Evolutionary conservation across 441 rosid genomes (phyloP).

Genomic region (Adansonia madagascariensis): DNA sequence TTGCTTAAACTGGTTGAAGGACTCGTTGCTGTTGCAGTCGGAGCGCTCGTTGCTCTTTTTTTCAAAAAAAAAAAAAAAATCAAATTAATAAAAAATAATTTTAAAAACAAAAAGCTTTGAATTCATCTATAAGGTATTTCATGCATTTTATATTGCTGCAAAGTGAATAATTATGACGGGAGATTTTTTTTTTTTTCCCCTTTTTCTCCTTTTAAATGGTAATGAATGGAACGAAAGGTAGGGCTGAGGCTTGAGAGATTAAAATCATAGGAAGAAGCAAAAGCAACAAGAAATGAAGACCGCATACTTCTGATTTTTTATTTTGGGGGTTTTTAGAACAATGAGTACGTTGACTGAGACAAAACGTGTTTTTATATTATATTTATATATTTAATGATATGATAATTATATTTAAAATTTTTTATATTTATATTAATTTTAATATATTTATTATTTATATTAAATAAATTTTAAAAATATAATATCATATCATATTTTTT

Average conservation of each 20-base stretch:
- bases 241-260: slow-evolving; percentile 9
- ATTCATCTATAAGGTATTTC: not conserved
- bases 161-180: slow-evolving; percentile 20
- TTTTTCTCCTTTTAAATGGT: not conserved
- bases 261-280: slow-evolving; percentile 10
- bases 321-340: not conserved
- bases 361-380: too few relatives aligned
- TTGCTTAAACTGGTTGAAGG: slow-evolving; percentile 24
- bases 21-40: slow-evolving; percentile 5
- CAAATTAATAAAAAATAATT: too few relatives aligned
- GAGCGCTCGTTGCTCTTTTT: not conserved
- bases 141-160: not conserved
- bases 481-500: too few relatives aligned
- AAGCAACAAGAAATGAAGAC: not conserved
- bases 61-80: too few relatives aligned
- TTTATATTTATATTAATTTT: too few relatives aligned
- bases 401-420: too few relatives aligned
- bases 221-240: not conserved
- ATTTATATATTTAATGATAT: too few relatives aligned
- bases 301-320: slow-evolving; percentile 26
- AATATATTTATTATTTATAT: too few relatives aligned
- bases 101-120: too few relatives aligned
- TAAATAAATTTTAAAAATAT: too few relatives aligned
- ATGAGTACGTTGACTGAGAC: not conserved
- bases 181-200: not conserved